These are phyloP conservation scores for Selaginella moellendorffii DNA, from an alignment of 75 land plant species.

Conservation along the genomic window DNA sequence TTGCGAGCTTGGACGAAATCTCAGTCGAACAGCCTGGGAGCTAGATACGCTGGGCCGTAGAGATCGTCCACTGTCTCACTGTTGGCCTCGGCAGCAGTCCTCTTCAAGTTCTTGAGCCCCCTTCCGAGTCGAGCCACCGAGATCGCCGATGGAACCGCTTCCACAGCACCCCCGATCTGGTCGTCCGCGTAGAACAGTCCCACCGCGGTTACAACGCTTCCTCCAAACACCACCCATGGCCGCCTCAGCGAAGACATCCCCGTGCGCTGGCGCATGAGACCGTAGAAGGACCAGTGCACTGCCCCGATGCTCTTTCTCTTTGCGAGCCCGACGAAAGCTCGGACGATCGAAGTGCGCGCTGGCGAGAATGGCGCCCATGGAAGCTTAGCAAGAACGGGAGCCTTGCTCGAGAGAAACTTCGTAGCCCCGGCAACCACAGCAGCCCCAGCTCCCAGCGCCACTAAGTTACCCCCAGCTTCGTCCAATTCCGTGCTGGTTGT, in stretches of 20 bases:
- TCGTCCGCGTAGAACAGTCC: neutral
- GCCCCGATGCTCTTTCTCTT: neutral
- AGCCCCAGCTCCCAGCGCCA: too few relatives aligned
- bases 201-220: neutral
- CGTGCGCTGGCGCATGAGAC: neutral
- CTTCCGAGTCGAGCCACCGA: neutral
- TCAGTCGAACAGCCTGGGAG: too few relatives aligned
- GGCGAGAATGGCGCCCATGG: neutral
- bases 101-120: neutral
- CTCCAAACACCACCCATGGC: neutral
- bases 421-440: neutral
- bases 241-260: neutral
- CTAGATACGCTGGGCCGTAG: too few relatives aligned
- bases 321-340: neutral
- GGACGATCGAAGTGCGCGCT: too few relatives aligned
- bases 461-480: too few relatives aligned
- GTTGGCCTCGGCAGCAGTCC: too few relatives aligned
- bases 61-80: too few relatives aligned
- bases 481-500: too few relatives aligned
- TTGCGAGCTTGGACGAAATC: too few relatives aligned
- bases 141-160: neutral
- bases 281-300: neutral
- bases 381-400: neutral
- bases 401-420: neutral
- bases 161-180: neutral